These are phyloP conservation scores for Porogramme epimiltina DNA, from an alignment of 1,284 basidiomycete genomes.

Conservation along the genomic window DNA sequence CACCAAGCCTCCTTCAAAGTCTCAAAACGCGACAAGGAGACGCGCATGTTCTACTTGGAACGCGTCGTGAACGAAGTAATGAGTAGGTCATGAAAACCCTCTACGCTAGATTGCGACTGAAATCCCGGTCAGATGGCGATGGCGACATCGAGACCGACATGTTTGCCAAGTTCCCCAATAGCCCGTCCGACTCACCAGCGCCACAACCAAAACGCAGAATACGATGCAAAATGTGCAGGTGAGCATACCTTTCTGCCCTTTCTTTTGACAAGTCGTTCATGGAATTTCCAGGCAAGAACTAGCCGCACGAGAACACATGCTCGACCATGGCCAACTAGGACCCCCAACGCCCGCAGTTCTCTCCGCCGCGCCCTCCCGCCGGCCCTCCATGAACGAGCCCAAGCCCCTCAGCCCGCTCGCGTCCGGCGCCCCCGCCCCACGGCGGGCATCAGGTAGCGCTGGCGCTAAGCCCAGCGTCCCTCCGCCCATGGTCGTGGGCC, in stretches of 20 bases:
- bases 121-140: conserved; percentile 63
- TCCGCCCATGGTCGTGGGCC: conserved; percentile 13
- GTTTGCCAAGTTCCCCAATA: conserved; percentile 75
- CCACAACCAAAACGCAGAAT: conserved; percentile 73
- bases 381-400: conserved; percentile 39
- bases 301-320: conserved; percentile 88
- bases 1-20: conserved; percentile 72
- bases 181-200: conserved; percentile 63
- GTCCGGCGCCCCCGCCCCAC: conserved; percentile 7
- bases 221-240: conserved; percentile 92
- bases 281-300: conserved; percentile 65
- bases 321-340: conserved; percentile 83
- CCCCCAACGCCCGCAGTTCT: conserved; percentile 57
- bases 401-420: conserved; percentile 19
- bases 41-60: conserved; percentile 82
- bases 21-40: conserved; percentile 67
- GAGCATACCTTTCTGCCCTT: conserved; percentile 12
- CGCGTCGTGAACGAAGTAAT: conserved; percentile 73
- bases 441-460: conserved; percentile 11
- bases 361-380: conserved; percentile 53
- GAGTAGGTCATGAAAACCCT: conserved; percentile 64
- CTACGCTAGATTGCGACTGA: not conserved
- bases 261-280: too few relatives aligned
- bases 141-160: conserved; percentile 67
- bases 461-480: conserved; percentile 9